Evolutionary conservation across 805 yeast species (phyloP), one percentile per base, ranked within the genome.

Genomic region (Lachancea kluyveri): DNA sequence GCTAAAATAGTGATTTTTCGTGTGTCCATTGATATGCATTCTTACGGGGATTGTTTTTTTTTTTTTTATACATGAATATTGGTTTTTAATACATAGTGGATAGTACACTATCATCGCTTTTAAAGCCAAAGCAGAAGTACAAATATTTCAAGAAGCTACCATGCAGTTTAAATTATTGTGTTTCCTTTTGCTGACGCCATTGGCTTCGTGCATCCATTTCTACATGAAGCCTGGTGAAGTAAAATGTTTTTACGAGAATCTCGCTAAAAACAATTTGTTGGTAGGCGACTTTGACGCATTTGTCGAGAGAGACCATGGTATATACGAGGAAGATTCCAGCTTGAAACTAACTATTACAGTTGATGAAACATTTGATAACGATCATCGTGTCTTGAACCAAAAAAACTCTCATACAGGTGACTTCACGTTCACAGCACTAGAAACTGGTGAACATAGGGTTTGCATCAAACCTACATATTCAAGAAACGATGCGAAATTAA

Each of bases 171-270:
- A 13, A 10, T 8, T 24, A 12, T 11, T 26, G 6, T 22, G 28
- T 14, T 9, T 39, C 14, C 10, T 26, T 13, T 22, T 30, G 15
- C n/a, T 34, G 23, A 8, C 13, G 8, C 18, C 16, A 14, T 7
- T 6, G 8, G 33, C 35, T 4, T 30, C 27, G 8, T 39, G 41
- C 6, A 28, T 88, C 37, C 95, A 92, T 57, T 77, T 86, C 56
- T 88, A 86, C 56, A 64, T 85, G 32, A 74, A 74, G 8, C 79
- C 88, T 1, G 87, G 79, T 19, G 81, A 81, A 43, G 70, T 76
- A 26, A 75, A 76, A 45, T 92, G 97, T 60, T 90, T 90, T 57
- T 80, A 63, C 49, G 92, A 88, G 52, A 94, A 82, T 39, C 65
- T 90, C 39, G 77, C 84, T 11, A 67, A 70, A 42, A 82, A 78